These are phyloP conservation scores for Zoysia pacifica DNA, from an alignment of 176 grass and related monocot genomes.

Conservation along the genomic window DNA sequence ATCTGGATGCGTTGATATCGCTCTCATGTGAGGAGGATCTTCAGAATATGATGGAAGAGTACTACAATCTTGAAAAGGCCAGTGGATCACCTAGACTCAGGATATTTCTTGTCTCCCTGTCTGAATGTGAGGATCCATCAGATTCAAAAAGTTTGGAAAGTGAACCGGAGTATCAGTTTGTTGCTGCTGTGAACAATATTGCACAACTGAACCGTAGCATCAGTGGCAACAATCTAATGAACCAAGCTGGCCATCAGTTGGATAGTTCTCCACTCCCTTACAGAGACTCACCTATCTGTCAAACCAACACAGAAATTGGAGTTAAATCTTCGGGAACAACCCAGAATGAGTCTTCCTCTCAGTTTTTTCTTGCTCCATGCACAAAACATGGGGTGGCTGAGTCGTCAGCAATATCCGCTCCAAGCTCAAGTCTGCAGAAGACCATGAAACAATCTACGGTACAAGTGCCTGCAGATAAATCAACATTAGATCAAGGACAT, in stretches of 20 bases:
- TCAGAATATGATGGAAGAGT: slow-evolving; percentile 98
- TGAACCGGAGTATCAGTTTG: slow-evolving; percentile 71
- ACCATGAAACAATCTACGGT: slow-evolving; percentile 43
- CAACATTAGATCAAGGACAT: slow-evolving; percentile 25
- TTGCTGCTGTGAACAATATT: slow-evolving; percentile 85
- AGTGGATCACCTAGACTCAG: slow-evolving; percentile 60
- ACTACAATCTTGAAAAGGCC: slow-evolving; percentile 67
- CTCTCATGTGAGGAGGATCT: slow-evolving; percentile 88
- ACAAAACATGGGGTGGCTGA: slow-evolving; percentile 22
- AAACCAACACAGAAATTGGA: slow-evolving; percentile 36
- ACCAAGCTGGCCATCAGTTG: slow-evolving; percentile 44
- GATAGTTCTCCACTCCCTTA: slow-evolving; percentile 44
- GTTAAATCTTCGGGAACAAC: slow-evolving; percentile 34
- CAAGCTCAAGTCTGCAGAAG: slow-evolving; percentile 43
- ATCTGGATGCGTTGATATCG: slow-evolving; percentile 92
- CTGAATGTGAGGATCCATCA: slow-evolving; percentile 59
- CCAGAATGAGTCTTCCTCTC: slow-evolving; percentile 27
- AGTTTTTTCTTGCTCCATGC: slow-evolving; percentile 54
- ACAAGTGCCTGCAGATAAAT: slow-evolving; percentile 40
- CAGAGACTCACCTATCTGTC: slow-evolving; percentile 41
- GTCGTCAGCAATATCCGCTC: slow-evolving; percentile 46
- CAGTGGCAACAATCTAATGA: slow-evolving; percentile 68
- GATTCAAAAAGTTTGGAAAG: slow-evolving; percentile 52
- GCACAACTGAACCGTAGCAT: slow-evolving; percentile 53
- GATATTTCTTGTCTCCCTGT: slow-evolving; percentile 79